These are phyloP conservation scores for Wickerhamomyces sp. DNA, from an alignment of 1,139 yeast species.

Conservation along the genomic window DNA sequence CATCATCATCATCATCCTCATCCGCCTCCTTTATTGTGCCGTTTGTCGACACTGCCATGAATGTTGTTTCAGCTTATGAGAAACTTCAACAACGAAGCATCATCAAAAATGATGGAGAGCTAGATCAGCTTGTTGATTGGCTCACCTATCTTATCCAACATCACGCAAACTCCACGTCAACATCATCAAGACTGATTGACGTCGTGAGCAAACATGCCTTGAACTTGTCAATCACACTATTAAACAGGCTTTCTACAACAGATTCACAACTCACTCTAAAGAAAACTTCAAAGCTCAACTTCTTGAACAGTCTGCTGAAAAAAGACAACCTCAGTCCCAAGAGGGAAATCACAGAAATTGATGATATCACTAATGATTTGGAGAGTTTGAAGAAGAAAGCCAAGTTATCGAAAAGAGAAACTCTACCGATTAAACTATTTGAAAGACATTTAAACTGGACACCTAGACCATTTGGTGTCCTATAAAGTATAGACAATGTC, in stretches of 20 bases:
- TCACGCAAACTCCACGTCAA: neutral
- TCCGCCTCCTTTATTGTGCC: conserved; percentile 2
- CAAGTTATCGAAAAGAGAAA: conserved; percentile 8
- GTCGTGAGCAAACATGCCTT: conserved; percentile 11
- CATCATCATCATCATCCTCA: too few relatives aligned
- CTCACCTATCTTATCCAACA: neutral
- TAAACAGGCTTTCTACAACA: conserved; percentile 3
- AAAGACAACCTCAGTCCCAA: conserved; percentile 1
- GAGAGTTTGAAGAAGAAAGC: conserved; percentile 26
- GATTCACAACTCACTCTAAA: conserved; percentile 1
- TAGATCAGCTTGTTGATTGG: neutral
- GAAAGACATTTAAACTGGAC: conserved; percentile 32
- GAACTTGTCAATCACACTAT: conserved; percentile 4
- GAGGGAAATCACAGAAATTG: conserved; percentile 6
- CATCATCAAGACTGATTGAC: conserved; percentile 5
- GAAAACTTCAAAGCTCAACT: conserved; percentile 5
- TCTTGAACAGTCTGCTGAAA: conserved; percentile 6
- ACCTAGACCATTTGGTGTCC: conserved; percentile 42
- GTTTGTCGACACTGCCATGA: conserved; percentile 20
- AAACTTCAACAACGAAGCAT: conserved; percentile 7
- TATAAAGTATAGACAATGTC: too few relatives aligned
- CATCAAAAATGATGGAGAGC: conserved; percentile 8
- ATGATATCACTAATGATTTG: conserved; percentile 24
- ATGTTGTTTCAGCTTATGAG: conserved; percentile 10
- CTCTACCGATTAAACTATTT: conserved; percentile 23